These are phyloP conservation scores for Fallopia convolvulus DNA, from an alignment of 148 eudicot genomes.

Conservation along the genomic window DNA sequence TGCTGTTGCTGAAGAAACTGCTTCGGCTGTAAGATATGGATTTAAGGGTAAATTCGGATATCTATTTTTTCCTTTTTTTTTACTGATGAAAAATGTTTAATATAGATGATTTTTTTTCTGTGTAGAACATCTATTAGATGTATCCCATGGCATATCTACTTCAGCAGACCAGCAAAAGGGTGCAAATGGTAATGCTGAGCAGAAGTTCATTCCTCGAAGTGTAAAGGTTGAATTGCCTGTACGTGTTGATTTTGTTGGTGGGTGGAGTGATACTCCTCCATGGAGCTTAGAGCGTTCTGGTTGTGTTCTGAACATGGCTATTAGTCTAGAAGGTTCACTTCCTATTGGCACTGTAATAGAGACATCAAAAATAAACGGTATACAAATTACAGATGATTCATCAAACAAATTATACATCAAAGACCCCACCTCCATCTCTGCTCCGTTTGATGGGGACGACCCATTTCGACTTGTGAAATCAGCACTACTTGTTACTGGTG, in stretches of 20 bases:
- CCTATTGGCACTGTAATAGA: slow-evolving; percentile 82
- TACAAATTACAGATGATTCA: slow-evolving; percentile 53
- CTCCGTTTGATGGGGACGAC: slow-evolving; percentile 73
- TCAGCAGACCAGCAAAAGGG: slow-evolving; percentile 22
- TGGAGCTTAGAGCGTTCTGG: slow-evolving; percentile 99
- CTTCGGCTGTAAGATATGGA: slow-evolving; percentile 92
- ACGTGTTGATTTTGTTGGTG: slow-evolving; percentile 95
- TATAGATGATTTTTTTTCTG: slow-evolving; percentile 12
- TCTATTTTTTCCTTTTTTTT: not conserved
- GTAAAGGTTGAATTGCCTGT: slow-evolving; percentile 92
- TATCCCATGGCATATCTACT: slow-evolving; percentile 29
- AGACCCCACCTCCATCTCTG: slow-evolving; percentile 42
- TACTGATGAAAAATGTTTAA: slow-evolving; percentile 2
- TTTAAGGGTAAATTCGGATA: slow-evolving; percentile 51
- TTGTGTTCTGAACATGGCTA: slow-evolving; percentile 93
- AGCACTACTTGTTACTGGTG: slow-evolving; percentile 76
- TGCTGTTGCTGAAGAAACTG: slow-evolving; percentile 95
- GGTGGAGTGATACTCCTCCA: slow-evolving; percentile 99
- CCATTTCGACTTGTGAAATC: slow-evolving; percentile 96
- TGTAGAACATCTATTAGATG: slow-evolving; percentile 51
- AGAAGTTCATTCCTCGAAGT: slow-evolving; percentile 26
- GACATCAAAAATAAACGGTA: slow-evolving; percentile 36
- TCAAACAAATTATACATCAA: slow-evolving; percentile 52
- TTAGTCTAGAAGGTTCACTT: slow-evolving; percentile 65
- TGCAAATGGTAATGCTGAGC: slow-evolving; percentile 18